Evolutionary conservation across 805 yeast genomes (phyloP).

Genomic region (Saturnispora besseyi): DNA sequence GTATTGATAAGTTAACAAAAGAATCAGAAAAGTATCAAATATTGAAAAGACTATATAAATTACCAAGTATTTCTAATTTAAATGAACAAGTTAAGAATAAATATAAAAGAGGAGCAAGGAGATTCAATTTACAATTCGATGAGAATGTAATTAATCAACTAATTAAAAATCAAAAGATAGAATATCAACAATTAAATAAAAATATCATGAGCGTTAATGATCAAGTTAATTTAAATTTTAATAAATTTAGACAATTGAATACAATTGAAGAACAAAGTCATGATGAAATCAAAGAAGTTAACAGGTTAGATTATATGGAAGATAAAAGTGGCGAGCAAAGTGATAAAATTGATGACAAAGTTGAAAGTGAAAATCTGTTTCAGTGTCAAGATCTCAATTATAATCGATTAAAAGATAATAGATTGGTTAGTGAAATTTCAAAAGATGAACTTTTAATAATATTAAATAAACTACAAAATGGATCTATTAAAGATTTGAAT

Average conservation of each 20-base stretch:
- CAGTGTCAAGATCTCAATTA: background rate
- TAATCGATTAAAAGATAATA: background rate
- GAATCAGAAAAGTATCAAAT: slow-evolving; percentile 20
- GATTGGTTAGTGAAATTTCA: background rate
- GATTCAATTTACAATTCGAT: slow-evolving; percentile 11
- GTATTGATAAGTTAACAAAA: slow-evolving; percentile 14
- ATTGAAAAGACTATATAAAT: slow-evolving; percentile 18
- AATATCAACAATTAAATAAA: background rate
- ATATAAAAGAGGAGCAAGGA: slow-evolving; percentile 5
- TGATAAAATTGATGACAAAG: background rate
- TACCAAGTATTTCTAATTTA: slow-evolving; percentile 23
- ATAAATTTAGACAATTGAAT: slow-evolving; percentile 9
- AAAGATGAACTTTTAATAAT: background rate
- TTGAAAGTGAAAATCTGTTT: background rate
- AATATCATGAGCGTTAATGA: slow-evolving; percentile 4
- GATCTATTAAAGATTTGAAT: slow-evolving; percentile 5
- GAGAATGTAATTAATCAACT: slow-evolving; percentile 6
- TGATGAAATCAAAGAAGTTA: background rate
- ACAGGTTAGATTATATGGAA: background rate
- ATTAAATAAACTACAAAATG: background rate
- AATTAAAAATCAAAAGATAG: slow-evolving; percentile 6
- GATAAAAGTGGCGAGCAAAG: background rate
- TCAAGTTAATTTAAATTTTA: slow-evolving; percentile 12
- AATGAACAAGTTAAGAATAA: slow-evolving; percentile 9
- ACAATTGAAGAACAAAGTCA: slow-evolving; percentile 11